These are phyloP conservation scores for Clitopilus passeckerianus DNA, from an alignment of 768 basidiomycete species.

Conservation along the genomic window DNA sequence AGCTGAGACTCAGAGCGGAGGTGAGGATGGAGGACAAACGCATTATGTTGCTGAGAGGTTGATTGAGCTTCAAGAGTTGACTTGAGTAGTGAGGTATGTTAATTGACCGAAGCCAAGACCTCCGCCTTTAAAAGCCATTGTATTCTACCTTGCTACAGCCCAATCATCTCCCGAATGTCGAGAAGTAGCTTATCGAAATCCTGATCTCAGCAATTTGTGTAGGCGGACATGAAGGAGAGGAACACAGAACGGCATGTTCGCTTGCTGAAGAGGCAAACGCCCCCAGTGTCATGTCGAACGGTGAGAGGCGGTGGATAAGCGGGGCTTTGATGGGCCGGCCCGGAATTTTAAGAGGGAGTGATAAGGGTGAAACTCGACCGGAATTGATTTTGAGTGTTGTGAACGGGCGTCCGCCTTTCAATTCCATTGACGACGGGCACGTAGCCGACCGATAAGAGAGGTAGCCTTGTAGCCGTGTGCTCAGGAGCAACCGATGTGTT, in stretches of 20 bases:
- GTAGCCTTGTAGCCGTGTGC: neutral
- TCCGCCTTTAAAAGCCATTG: neutral
- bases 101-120: neutral
- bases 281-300: neutral
- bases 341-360: neutral
- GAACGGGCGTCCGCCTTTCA: neutral
- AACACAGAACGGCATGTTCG: neutral
- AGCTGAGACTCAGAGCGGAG: neutral
- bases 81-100: neutral
- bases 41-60: neutral
- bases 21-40: neutral
- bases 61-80: no score
- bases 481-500: neutral
- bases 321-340: neutral
- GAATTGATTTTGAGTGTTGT: neutral
- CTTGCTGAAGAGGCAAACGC: neutral
- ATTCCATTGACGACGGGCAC: neutral
- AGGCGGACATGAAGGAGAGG: neutral
- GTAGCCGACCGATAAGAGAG: neutral
- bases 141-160: neutral
- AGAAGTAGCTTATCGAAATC: neutral
- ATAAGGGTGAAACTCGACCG: neutral
- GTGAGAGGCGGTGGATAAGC: neutral
- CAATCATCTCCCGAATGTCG: neutral
- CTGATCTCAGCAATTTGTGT: neutral